Evolutionary conservation across 2,329 filamentous ascomycete species (phyloP).

Genomic region (Penicillium sp.): DNA sequence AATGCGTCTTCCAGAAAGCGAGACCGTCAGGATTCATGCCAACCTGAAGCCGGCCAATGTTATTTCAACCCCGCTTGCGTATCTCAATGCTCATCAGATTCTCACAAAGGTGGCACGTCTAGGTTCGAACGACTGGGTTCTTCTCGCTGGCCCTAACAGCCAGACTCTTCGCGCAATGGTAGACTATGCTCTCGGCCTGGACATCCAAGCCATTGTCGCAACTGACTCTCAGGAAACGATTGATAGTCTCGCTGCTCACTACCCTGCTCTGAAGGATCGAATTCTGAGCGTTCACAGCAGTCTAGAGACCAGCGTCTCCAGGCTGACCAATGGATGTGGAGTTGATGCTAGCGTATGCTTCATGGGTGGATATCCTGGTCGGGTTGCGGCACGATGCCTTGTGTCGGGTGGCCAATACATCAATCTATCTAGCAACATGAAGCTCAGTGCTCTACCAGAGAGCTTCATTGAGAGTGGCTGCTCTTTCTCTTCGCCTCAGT

Average conservation of each 20-base stretch:
- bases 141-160: conserved; percentile 15
- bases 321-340: conserved; percentile 21
- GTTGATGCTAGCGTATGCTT: conserved; percentile 21
- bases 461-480: conserved; percentile 23
- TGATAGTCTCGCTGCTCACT: conserved; percentile 11
- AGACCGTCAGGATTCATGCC: conserved; percentile 17
- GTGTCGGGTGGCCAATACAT: conserved; percentile 22
- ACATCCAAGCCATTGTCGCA: conserved; percentile 20
- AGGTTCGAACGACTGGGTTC: conserved; percentile 13
- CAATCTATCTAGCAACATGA: conserved; percentile 22
- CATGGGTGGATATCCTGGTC: conserved; percentile 17
- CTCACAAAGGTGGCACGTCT: conserved; percentile 17
- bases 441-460: conserved; percentile 21
- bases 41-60: conserved; percentile 9
- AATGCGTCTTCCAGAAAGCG: conserved; percentile 14
- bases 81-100: conserved; percentile 18
- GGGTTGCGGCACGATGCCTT: conserved; percentile 18
- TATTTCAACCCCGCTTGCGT: conserved; percentile 20
- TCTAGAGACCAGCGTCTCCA: conserved; percentile 17
- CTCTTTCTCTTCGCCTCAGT: conserved; percentile 20
- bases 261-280: conserved; percentile 12
- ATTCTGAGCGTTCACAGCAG: conserved; percentile 15
- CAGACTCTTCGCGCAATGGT: conserved; percentile 22
- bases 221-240: conserved; percentile 13
- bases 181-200: conserved; percentile 17